Percentiles rank a stretch among this genome's conserved stretches.
Conservation (phyloP, 495 filamentous ascomycete genomes). For the Penicillium soppii region DNA sequence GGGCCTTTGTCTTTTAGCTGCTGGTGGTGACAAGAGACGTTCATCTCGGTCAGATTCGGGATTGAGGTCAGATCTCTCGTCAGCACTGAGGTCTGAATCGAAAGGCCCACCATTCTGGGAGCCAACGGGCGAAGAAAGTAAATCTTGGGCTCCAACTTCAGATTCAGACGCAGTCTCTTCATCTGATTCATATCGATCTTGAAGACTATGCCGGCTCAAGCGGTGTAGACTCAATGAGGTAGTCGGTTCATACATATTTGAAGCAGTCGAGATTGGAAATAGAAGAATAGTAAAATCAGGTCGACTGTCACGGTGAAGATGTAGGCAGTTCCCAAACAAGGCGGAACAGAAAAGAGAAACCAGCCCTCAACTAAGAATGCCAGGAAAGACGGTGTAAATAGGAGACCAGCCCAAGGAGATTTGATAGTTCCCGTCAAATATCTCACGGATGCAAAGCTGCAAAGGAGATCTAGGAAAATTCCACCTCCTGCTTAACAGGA, state of each 20-base stretch:
- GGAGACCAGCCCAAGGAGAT: conserved; percentile 3
- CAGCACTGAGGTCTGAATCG: conserved; percentile 35
- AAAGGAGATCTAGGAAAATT: conserved; percentile 10
- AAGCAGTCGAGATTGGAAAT: neutral
- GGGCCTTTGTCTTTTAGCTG: conserved; percentile 29
- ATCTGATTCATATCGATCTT: conserved; percentile 44
- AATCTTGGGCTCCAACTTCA: conserved; percentile 34
- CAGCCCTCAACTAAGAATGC: conserved; percentile 3
- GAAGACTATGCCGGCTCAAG: conserved; percentile 36
- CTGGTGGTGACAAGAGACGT: conserved; percentile 21
- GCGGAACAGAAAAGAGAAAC: neutral
- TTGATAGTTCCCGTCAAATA: conserved; percentile 10
- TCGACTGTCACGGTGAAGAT: conserved; percentile 1
- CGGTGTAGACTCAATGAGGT: conserved; percentile 33
- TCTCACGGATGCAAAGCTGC: conserved; percentile 11
- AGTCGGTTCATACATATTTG: conserved; percentile 34
- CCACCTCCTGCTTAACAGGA: conserved; percentile 10
- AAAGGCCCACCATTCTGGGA: conserved; percentile 23
- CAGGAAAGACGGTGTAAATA: conserved; percentile 4
- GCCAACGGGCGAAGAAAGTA: conserved; percentile 34
- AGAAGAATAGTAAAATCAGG: neutral
- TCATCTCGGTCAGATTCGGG: conserved; percentile 28
- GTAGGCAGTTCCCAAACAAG: neutral
- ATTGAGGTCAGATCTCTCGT: conserved; percentile 27
- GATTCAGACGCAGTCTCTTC: conserved; percentile 46